Percentiles rank a stretch among this genome's conserved stretches.
phyloP scores from a whole-genome alignment of 495 filamentous ascomycete species.

The Penicillium egyptiacum region DNA sequence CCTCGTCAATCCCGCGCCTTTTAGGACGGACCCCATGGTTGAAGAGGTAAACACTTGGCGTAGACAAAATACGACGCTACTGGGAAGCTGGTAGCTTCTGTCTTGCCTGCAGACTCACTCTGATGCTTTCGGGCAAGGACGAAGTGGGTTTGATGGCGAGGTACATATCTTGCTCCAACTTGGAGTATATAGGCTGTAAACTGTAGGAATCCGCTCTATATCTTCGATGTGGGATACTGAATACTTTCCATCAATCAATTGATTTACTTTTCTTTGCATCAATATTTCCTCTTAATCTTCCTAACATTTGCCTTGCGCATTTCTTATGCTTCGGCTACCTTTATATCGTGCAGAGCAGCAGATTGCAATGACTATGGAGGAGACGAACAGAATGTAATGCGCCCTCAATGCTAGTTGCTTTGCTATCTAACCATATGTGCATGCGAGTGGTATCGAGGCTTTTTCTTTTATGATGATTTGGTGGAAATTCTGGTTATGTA shows the following conservation, averaged over 20 bases:
- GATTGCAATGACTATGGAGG: not conserved
- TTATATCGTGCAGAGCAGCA: not conserved
- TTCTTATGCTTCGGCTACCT: not conserved
- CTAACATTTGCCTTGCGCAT: not conserved
- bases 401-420: not conserved
- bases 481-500: not conserved
- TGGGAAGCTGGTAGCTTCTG: constrained; percentile 31
- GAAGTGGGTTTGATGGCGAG: constrained; percentile 55
- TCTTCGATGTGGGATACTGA: not conserved
- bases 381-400: not conserved
- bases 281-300: not conserved
- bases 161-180: constrained; percentile 32
- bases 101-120: constrained; percentile 55
- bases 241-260: not conserved
- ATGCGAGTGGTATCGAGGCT: not conserved
- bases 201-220: not conserved
- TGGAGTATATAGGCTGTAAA: constrained; percentile 1
- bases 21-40: constrained; percentile 42
- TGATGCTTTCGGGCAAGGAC: constrained; percentile 39
- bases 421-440: not conserved
- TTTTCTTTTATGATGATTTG: not conserved
- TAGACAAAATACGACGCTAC: constrained; percentile 39
- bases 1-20: constrained; percentile 45
- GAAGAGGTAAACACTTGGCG: constrained; percentile 55
- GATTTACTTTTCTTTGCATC: not conserved